Evolutionary conservation across 768 basidiomycete genomes (phyloP), one percentile per base, ranked within the genome.

Genomic region (Dioszegia aurantiaca): DNA sequence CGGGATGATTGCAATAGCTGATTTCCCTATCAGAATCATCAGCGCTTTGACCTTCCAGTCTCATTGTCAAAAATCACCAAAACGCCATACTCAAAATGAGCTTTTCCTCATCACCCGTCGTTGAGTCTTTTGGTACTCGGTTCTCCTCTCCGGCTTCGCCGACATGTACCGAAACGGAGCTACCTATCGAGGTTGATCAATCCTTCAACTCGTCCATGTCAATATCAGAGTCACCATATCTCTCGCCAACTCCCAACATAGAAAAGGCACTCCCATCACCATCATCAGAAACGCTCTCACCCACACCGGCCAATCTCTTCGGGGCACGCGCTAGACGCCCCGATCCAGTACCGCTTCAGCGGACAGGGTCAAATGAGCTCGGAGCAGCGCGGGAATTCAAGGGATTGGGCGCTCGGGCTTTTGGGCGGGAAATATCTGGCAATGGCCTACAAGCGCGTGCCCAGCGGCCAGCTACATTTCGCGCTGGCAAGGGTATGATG

Each of bases 171-270:
- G 71, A 70, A 19, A 60, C 55, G 36, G 68, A 70, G 30, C 49
- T 73, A 4, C 71, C 71, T 8, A 67, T 67, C 28, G 71, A 73
- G 37, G 71, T 73, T 19, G 71, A 73, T 52, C 68, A 67, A 43
- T 73, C 71, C 1, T 73, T 73, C 71, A 73, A 70, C 63, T 73
- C 71, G 16, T 73, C 71, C 58, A 64, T 73, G 68, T 68, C 67
- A 30, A 58, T 58, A 47, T 58, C 57, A 9, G 57, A 58, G 16
- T 61, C 64, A 8, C 57, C 60, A 31, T 53, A 37, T 48, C 44
- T 60, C 24, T 64, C 62, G 3, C 61, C 67, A 1, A 56, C 60
- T 40, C 56, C 62, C 12, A 33, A 54, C 24, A 27, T 33, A 14
- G 37, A 52, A 19, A 60, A 60, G 28, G 30, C 39, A 8, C 52